Base-by-base conservation (phyloP, 768 basidiomycete genomes). In the Mycena maculata region DNA sequence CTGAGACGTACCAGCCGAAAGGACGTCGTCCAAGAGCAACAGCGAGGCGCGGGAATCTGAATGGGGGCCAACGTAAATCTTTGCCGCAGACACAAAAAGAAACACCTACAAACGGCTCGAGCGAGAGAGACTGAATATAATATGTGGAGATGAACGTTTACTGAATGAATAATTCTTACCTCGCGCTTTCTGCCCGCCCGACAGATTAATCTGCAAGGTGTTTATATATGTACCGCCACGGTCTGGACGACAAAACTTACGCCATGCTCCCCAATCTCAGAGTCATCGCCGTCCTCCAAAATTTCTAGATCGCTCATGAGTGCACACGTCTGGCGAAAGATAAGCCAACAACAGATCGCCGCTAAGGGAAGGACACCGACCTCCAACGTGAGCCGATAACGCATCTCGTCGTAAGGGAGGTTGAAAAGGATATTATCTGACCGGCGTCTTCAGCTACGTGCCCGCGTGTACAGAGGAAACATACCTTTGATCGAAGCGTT, bases 21-120 rank as follows among this genome's bases (percentile, higher is more conserved):
- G 77, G 55, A 95, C 93, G 70, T 98, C 96, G 69, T 98, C 96
- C 47, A 98, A 80, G 39, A 97, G 79, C 2, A 98, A 80, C 27
- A 91, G 80, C 0, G 92, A 92, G 4, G 95, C 94, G 9, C 95
- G 33, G 8, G 33, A 36, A 36, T 36, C 13, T 36, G 86, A 65
- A 93, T 93, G 79, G 96, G 31, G 16, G 47, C 52, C n/a, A 5
- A 22, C n/a, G n/a, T n/a, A 10, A 9, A 30, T 30, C 22, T 6
- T 16, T 30, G 20, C 18, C 23, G 3, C 13, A 23, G 4, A 20
- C 4, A 49, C 2, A 18, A 52, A n/a, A 3, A 22, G 20, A 1
- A 52, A 4, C n/a, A 20, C 23, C 36, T 11, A 69, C 68, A 27
- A 36, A 58, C 90, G 4, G 95, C 95, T 38, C 96, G 90, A 31